Base-by-base conservation (phyloP, 2,329 filamentous ascomycete genomes). In the Leptographium wingfieldii region DNA sequence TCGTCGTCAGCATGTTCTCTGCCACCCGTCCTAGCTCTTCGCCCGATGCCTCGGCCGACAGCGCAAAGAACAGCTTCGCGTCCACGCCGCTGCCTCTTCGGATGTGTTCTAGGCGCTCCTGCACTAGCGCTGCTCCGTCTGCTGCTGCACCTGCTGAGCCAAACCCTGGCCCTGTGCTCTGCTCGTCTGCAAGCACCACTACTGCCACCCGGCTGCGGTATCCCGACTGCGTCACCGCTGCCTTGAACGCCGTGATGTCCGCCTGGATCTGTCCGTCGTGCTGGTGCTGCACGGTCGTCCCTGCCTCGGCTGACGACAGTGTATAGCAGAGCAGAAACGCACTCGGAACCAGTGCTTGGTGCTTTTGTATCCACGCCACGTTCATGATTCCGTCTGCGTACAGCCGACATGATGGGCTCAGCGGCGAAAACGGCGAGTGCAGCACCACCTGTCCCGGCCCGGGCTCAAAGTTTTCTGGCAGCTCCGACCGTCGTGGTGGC, bases 381-480 rank as follows among this genome's bases (percentile, higher is more conserved):
- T 91, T 84, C 70, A 96, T 84, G 61, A 96, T 76, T 5, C 92
- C 94, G 73, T 97, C 94, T 9, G 92, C 92, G 69, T 94, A 97
- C 3, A 95, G 80, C 2, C 84, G 78, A 9, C 92, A 96, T 9
- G 80, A 81, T 3, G 92, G 91, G 48, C 88, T 94, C 35, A 97
- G 78, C 0, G 92, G 94, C 2, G 94, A 97, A 65, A 96, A 84
- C 1, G 92, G 90, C 14, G 94, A 97, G 72, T 97, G 92, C 5
- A 96, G 75, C n/a, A 84, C 76, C 61, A 79, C 74, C 22, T 77
- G 73, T 29, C 76, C 70, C 46, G 73, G 71, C 58, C 78, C 73
- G 3, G 73, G 68, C 57, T 80, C 77, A 66, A 79, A 73, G 59
- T 79, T 74, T 55, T 78, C 76, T 22, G 78, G 80, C 55, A 81